Percentiles rank a stretch among this genome's conserved stretches.
Evolutionary conservation across 305 asterid species (phyloP).

Genomic region (Salvia sclarea): DNA sequence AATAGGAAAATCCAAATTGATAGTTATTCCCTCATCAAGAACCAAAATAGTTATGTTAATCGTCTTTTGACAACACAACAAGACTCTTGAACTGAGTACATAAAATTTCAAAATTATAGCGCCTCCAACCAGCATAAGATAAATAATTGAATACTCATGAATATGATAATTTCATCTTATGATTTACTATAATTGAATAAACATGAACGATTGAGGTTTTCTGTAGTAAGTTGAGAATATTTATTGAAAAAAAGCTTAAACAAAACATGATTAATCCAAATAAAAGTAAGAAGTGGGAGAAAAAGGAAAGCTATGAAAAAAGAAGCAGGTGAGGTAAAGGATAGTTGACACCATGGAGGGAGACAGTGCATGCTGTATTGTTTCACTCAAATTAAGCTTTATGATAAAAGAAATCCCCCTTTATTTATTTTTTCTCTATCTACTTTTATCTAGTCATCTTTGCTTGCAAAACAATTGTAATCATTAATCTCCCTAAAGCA

Average conservation of each 20-base stretch:
- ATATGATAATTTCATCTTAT: too few species aligned
- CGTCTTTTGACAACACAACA: background rate
- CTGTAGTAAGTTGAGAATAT: too few species aligned
- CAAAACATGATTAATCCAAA: background rate
- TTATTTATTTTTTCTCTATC: constrained; percentile 7
- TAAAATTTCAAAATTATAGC: too few species aligned
- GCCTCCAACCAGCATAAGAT: too few species aligned
- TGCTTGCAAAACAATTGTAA: constrained; percentile 46
- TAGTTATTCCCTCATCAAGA: background rate
- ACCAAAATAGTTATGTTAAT: background rate
- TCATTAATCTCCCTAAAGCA: constrained; percentile 38
- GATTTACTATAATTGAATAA: too few species aligned
- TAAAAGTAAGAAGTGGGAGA: background rate
- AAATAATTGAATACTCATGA: too few species aligned
- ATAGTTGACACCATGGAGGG: constrained; percentile 38
- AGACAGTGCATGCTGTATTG: constrained; percentile 53
- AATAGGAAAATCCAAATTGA: too few species aligned
- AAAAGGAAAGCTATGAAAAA: constrained; percentile 20
- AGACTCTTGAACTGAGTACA: background rate
- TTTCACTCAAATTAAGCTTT: constrained; percentile 34
- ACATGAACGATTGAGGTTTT: too few species aligned
- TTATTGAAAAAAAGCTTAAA: constrained; percentile 20
- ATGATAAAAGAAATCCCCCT: constrained; percentile 20
- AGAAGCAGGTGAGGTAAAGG: constrained; percentile 36
- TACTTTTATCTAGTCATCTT: constrained; percentile 26